Percentiles rank a stretch among this genome's conserved stretches.
phyloP scores from a whole-genome alignment of 495 filamentous ascomycete species.

The Mytilinidion resinicola region DNA sequence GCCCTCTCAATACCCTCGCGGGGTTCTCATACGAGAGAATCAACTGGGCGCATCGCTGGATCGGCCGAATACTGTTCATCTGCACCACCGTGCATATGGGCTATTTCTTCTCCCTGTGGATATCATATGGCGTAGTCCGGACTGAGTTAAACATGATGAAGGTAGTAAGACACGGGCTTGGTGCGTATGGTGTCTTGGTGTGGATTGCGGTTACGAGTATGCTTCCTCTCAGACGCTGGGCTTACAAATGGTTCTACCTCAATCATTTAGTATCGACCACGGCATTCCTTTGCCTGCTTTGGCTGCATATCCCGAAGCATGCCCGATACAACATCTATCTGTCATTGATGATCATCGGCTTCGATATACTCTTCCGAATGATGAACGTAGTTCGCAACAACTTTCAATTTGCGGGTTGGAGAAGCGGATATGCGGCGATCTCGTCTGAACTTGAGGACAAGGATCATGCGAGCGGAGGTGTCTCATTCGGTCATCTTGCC shows the following conservation, averaged over 20 bases:
- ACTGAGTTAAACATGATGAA: slow-evolving; percentile 26
- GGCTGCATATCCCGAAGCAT: slow-evolving; percentile 26
- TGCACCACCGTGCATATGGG: slow-evolving; percentile 29
- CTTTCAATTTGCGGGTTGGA: neutral
- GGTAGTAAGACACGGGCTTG: slow-evolving; percentile 30
- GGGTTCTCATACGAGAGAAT: slow-evolving; percentile 31
- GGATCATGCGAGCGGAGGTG: neutral
- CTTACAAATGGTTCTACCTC: slow-evolving; percentile 13
- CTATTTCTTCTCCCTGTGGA: slow-evolving; percentile 24
- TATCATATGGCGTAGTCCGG: slow-evolving; percentile 14
- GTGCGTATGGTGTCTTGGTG: slow-evolving; percentile 21
- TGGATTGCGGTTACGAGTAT: slow-evolving; percentile 28
- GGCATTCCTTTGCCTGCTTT: slow-evolving; percentile 25
- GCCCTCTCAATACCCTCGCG: slow-evolving; percentile 20
- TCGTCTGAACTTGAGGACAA: neutral
- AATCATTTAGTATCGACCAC: slow-evolving; percentile 14
- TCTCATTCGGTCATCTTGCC: slow-evolving; percentile 3
- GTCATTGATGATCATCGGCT: slow-evolving; percentile 12
- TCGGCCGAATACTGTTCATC: slow-evolving; percentile 25
- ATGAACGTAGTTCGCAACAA: slow-evolving; percentile 16
- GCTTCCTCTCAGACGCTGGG: slow-evolving; percentile 16
- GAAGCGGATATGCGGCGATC: neutral
- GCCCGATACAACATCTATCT: slow-evolving; percentile 24
- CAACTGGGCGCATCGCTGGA: slow-evolving; percentile 33
- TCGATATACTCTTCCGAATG: slow-evolving; percentile 19